A percentile compares a stretch with the other conserved stretches of the same genome.
Conservation (phyloP, 306 rosid species). For the Vicia faba region DNA sequence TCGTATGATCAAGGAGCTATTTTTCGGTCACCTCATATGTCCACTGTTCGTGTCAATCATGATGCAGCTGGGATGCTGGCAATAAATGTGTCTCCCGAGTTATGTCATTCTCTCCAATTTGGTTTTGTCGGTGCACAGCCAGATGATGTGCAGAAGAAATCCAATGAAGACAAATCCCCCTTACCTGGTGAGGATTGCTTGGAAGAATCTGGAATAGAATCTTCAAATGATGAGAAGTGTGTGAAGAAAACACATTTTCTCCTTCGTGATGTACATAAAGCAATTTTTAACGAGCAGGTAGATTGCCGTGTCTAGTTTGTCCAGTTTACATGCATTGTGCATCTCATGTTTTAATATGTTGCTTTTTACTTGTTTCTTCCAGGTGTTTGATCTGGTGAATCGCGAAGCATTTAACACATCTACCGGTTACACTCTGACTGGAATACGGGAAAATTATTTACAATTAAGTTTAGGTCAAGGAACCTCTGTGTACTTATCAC, state of each 20-base stretch:
- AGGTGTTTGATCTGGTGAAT: slow-evolving; percentile 91
- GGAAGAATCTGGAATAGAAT: slow-evolving; percentile 57
- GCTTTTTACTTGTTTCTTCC: slow-evolving; percentile 39
- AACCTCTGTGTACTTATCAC: slow-evolving; percentile 75
- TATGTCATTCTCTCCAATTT: slow-evolving; percentile 69
- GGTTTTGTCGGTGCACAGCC: slow-evolving; percentile 59
- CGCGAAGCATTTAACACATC: slow-evolving; percentile 84
- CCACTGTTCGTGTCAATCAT: slow-evolving; percentile 75
- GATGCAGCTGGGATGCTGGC: slow-evolving; percentile 93
- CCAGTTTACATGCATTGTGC: slow-evolving; percentile 11
- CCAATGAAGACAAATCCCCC: slow-evolving; percentile 40
- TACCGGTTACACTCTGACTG: slow-evolving; percentile 79
- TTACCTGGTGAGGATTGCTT: slow-evolving; percentile 44
- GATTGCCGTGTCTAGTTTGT: slow-evolving; percentile 3
- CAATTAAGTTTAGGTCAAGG: slow-evolving; percentile 77
- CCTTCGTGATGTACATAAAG: slow-evolving; percentile 77
- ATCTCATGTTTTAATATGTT: slow-evolving; percentile 28
- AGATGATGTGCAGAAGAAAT: slow-evolving; percentile 45
- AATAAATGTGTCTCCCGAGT: slow-evolving; percentile 67
- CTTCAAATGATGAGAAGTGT: slow-evolving; percentile 59
- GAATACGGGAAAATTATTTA: slow-evolving; percentile 80
- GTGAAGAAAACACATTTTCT: slow-evolving; percentile 76
- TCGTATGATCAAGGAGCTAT: slow-evolving; percentile 66
- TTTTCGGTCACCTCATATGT: slow-evolving; percentile 58
- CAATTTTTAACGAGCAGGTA: slow-evolving; percentile 83